Evolutionary conservation across 1,284 basidiomycete species (phyloP), one percentile per base, ranked within the genome.

Genomic region (Tylopilus sp.): DNA sequence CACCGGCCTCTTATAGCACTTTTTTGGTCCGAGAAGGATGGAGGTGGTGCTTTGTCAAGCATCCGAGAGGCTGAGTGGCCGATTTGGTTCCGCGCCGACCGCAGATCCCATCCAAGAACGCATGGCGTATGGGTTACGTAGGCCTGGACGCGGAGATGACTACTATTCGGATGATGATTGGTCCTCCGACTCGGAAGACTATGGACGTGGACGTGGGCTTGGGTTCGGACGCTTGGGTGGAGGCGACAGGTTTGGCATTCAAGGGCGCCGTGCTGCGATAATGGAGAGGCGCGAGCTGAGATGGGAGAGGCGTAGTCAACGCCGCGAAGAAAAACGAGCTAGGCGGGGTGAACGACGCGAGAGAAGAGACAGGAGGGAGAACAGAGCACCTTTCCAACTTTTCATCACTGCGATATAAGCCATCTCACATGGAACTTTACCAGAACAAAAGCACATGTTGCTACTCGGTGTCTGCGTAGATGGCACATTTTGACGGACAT

Each of bases 21-120:
- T 77, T 73, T 80, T 77, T 24, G 70, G 69, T n/a, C 79, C 76
- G 41, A 69, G 76, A 4, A 41, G 72, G 63, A 76, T 49, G 47
- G 47, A 49, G 6, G 47, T 24, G 22, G 47, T 49, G 47, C 47
- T 49, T n/a, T 49, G 47, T 22, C 47, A 49, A 22, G 47, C 47
- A 13, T 49, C 47, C 13, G 47, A 49, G n/a, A 18, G 47, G 2
- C 22, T 49, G 47, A 49, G 47, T 16, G 47, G 47, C 10, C 47
- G 47, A 13, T 49, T 49, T 22, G 47, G 47, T 7, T 10, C 47
- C 3, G 47, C 47, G 47, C 47, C 47, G 47, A 24, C 15, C n/a
- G 22, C 22, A 22, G n/a, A 49, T 24, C 47, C 47, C 1, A 24
- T 22, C n/a, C n/a, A n/a, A n/a, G n/a, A n/a, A 16, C 47, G 47